Percentiles rank a stretch among this genome's conserved stretches.
phyloP scores from a whole-genome alignment of 306 rosid genomes.

The Trifolium subterraneum region DNA sequence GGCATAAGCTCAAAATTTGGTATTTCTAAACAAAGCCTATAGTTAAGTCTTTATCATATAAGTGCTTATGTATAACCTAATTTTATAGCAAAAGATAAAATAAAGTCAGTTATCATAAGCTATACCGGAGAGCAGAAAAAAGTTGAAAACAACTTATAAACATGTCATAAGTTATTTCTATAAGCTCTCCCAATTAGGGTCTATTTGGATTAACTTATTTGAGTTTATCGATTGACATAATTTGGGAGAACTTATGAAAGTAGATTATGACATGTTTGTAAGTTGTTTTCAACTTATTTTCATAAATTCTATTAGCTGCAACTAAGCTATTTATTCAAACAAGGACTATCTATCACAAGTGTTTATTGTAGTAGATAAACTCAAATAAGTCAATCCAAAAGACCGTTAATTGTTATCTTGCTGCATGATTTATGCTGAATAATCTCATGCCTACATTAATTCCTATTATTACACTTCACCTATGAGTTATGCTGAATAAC shows the following conservation, averaged over 20 bases:
- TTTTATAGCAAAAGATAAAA: background rate
- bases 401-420: background rate
- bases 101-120: background rate
- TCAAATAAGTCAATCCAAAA: background rate
- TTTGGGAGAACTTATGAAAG: background rate
- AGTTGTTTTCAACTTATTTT: background rate
- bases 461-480: background rate
- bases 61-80: background rate
- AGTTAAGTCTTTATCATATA: background rate
- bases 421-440: background rate
- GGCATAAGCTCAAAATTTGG: no score
- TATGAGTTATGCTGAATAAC: background rate
- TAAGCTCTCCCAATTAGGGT: background rate
- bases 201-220: no score
- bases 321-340: background rate
- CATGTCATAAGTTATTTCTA: background rate
- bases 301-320: background rate
- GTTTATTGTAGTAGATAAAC: background rate
- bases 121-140: background rate
- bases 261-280: background rate
- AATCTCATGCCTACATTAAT: background rate
- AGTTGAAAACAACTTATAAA: background rate
- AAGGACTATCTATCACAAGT: background rate
- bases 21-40: no score
- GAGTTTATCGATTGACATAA: background rate